A percentile compares a stretch with the other conserved stretches of the same genome.
Conservation (phyloP, 1,284 basidiomycete genomes). For the Gymnopus androsaceus region DNA sequence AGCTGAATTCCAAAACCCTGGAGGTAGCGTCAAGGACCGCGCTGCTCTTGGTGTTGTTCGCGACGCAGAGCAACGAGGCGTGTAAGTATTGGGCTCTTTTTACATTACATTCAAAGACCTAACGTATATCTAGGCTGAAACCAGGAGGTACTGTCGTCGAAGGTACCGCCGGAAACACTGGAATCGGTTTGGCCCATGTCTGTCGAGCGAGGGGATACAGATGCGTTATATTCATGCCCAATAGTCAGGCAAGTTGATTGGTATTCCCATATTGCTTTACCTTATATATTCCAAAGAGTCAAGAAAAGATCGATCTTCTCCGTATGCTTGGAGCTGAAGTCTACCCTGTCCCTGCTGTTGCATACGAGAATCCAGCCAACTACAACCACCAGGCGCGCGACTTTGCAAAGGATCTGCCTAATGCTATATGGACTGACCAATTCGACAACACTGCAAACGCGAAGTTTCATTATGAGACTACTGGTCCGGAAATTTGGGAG, state of each 20-base stretch:
- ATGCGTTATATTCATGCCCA: constrained; percentile 99
- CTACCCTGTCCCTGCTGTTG: constrained; percentile 92
- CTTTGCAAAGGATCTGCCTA: constrained; percentile 80
- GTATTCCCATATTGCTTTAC: not conserved
- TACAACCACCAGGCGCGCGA: constrained; percentile 98
- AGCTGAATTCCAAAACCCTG: constrained; percentile 98
- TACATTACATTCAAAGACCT: not conserved
- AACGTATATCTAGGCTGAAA: constrained; percentile 59
- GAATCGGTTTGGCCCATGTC: constrained; percentile 94
- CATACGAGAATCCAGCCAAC: constrained; percentile 94
- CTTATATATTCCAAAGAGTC: constrained; percentile 55
- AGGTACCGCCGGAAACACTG: constrained; percentile 99
- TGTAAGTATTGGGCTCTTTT: constrained; percentile 45
- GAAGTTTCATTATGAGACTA: constrained; percentile 84
- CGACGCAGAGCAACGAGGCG: constrained; percentile 86
- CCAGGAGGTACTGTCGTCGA: constrained; percentile 96
- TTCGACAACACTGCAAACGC: constrained; percentile 96
- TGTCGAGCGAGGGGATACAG: constrained; percentile 93
- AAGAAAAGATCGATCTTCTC: constrained; percentile 97
- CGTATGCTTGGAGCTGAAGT: constrained; percentile 98
- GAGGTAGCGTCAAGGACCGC: constrained; percentile 98
- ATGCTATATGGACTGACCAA: constrained; percentile 99
- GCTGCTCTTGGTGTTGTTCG: constrained; percentile 89
- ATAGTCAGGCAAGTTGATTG: constrained; percentile 71
- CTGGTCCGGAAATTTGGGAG: constrained; percentile 96